A percentile compares a stretch with the other conserved stretches of the same genome.
phyloP scores from a whole-genome alignment of 208 protist genomes.

The Trypanosoma brucei region DNA sequence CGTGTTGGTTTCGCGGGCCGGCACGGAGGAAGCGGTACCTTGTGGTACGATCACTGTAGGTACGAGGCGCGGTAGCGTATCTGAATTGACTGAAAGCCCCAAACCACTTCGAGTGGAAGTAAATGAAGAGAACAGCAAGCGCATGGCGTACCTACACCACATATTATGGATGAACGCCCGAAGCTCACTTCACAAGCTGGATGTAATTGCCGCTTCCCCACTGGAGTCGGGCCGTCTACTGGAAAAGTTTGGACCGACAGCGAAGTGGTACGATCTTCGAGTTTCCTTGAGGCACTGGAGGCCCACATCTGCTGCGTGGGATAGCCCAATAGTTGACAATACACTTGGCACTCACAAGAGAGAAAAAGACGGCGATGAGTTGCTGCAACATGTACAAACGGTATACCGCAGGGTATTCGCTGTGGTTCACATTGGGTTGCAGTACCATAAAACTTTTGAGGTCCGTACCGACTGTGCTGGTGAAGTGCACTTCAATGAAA shows the following conservation, averaged over 20 bases:
- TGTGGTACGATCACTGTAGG: constrained; percentile 19
- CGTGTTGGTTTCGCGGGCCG: constrained; percentile 13
- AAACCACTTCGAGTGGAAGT: not conserved
- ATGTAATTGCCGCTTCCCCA: constrained; percentile 19
- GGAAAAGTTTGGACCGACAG: constrained; percentile 6
- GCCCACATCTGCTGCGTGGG: constrained; percentile 5
- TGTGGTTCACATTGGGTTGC: constrained; percentile 18
- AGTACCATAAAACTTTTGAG: constrained; percentile 11
- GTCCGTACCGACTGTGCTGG: constrained; percentile 1
- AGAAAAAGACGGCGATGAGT: not conserved
- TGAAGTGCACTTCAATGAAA: constrained; percentile 12
- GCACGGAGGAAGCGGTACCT: constrained; percentile 13
- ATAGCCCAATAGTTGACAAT: constrained; percentile 7
- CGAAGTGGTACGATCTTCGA: constrained; percentile 9
- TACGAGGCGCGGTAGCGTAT: not conserved
- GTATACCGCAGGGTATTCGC: constrained; percentile 10
- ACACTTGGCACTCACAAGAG: not conserved
- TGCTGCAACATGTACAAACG: not conserved
- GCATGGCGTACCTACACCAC: constrained; percentile 2
- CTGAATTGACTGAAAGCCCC: not conserved
- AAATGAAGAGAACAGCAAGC: not conserved
- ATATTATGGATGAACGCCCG: constrained; percentile 21
- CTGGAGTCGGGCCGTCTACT: constrained; percentile 7
- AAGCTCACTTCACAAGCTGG: constrained; percentile 22
- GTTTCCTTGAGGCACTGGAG: constrained; percentile 21